phyloP scores from a whole-genome alignment of 768 basidiomycete genomes.

The Xanthoconium stramineum region DNA sequence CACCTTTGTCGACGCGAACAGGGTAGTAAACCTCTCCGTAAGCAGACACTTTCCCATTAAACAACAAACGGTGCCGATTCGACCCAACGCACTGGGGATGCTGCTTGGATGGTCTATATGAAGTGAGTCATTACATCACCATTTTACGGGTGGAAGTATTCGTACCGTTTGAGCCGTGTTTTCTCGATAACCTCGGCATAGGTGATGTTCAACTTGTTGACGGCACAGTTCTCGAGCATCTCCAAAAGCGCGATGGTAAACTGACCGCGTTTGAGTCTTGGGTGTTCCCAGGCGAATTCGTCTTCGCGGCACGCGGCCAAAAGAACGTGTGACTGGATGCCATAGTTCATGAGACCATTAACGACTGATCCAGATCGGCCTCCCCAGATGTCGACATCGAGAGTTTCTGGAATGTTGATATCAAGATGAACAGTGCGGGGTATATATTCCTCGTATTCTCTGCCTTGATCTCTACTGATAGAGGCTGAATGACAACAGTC shows the following conservation, averaged over 20 bases:
- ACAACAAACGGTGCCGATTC: slow-evolving; percentile 10
- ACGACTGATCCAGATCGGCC: slow-evolving; percentile 2
- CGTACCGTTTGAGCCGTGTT: slow-evolving; percentile 10
- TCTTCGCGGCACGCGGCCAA: slow-evolving; percentile 41
- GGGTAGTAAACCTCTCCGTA: slow-evolving; percentile 5
- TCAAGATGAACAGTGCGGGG: slow-evolving; percentile 8
- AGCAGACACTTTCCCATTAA: slow-evolving; percentile 18
- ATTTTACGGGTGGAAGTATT: neutral
- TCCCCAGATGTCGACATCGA: slow-evolving; percentile 28
- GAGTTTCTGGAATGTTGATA: slow-evolving; percentile 3
- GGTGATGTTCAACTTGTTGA: slow-evolving; percentile 14
- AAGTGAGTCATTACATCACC: neutral
- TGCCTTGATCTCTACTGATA: slow-evolving; percentile 23
- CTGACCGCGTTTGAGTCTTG: slow-evolving; percentile 12
- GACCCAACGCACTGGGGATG: slow-evolving; percentile 29
- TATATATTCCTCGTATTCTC: neutral
- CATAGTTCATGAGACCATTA: slow-evolving; percentile 22
- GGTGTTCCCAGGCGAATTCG: slow-evolving; percentile 29
- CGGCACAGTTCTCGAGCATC: slow-evolving; percentile 9
- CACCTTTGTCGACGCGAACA: neutral
- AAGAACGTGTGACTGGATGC: slow-evolving; percentile 38
- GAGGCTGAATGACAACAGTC: slow-evolving; percentile 47
- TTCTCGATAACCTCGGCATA: slow-evolving; percentile 22
- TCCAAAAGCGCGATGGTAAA: slow-evolving; percentile 28
- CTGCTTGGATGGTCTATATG: slow-evolving; percentile 13